Evolutionary conservation across 169 alveolate genomes (phyloP).

Genomic region (Plasmodium reichenowi): DNA sequence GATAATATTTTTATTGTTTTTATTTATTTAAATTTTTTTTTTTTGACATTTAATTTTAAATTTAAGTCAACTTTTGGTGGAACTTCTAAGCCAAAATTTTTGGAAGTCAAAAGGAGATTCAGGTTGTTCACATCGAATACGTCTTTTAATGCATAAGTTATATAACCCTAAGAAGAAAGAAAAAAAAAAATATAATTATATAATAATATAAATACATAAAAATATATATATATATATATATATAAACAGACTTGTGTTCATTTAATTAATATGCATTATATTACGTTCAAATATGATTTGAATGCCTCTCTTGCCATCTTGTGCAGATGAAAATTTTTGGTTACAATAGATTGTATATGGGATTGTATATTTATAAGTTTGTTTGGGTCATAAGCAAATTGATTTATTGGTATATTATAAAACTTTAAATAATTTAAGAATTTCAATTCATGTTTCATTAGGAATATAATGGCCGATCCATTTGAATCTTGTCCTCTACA

Average conservation of each 20-base stretch:
- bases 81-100: constrained; percentile 94
- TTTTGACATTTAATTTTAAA: constrained; percentile 86
- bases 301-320: constrained; percentile 98
- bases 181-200: constrained; percentile 8
- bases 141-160: constrained; percentile 96
- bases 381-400: constrained; percentile 96
- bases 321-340: constrained; percentile 96
- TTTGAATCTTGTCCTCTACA: constrained; percentile 97
- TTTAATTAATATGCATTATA: background rate
- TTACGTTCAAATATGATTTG: constrained; percentile 93
- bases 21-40: constrained; percentile 68
- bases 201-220: background rate
- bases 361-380: constrained; percentile 97
- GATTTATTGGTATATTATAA: constrained; percentile 95
- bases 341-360: constrained; percentile 97
- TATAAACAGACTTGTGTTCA: background rate
- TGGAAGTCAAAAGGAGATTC: constrained; percentile 95
- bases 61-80: constrained; percentile 97
- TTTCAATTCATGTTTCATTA: constrained; percentile 97
- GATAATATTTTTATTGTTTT: background rate
- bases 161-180: constrained; percentile 89
- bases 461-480: constrained; percentile 97
- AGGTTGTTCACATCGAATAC: constrained; percentile 96
- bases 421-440: constrained; percentile 93
- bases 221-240: constrained; percentile 31